Evolutionary conservation across 2,329 filamentous ascomycete genomes (phyloP).

Genomic region (Aspergillus quadricinctus): DNA sequence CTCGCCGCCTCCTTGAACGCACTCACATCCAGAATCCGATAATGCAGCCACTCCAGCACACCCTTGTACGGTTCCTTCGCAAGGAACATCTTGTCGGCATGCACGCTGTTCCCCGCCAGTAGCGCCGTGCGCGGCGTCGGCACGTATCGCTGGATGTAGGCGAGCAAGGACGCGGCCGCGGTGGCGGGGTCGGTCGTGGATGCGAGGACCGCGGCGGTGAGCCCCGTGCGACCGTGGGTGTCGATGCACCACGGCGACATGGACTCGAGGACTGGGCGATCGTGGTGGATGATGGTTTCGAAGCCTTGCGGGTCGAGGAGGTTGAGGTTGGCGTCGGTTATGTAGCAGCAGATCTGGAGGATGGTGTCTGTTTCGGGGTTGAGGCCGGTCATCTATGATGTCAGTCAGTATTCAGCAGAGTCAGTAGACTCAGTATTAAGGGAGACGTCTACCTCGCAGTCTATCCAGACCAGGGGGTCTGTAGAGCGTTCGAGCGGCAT

Average conservation of each 20-base stretch:
- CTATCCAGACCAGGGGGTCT: conserved; percentile 79
- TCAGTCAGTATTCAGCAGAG: background rate
- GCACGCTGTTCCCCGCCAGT: conserved; percentile 88
- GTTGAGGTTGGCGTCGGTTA: conserved; percentile 76
- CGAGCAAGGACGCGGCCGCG: conserved; percentile 68
- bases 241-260: conserved; percentile 89
- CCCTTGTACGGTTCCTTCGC: conserved; percentile 66
- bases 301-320: conserved; percentile 73
- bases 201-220: conserved; percentile 69
- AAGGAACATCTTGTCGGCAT: conserved; percentile 82
- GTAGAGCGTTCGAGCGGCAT: conserved; percentile 49
- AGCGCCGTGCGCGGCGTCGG: conserved; percentile 64
- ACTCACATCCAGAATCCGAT: conserved; percentile 89
- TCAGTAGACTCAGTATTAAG: background rate
- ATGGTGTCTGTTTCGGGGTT: conserved; percentile 74
- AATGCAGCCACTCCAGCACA: conserved; percentile 74
- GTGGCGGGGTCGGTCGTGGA: conserved; percentile 68
- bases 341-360: conserved; percentile 85
- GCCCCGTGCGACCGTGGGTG: conserved; percentile 75
- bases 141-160: conserved; percentile 70
- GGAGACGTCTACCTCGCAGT: conserved; percentile 56
- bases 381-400: background rate
- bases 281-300: conserved; percentile 73
- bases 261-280: conserved; percentile 62
- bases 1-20: conserved; percentile 83